phyloP scores from a whole-genome alignment of 768 basidiomycete species.

The Suillus luteus region DNA sequence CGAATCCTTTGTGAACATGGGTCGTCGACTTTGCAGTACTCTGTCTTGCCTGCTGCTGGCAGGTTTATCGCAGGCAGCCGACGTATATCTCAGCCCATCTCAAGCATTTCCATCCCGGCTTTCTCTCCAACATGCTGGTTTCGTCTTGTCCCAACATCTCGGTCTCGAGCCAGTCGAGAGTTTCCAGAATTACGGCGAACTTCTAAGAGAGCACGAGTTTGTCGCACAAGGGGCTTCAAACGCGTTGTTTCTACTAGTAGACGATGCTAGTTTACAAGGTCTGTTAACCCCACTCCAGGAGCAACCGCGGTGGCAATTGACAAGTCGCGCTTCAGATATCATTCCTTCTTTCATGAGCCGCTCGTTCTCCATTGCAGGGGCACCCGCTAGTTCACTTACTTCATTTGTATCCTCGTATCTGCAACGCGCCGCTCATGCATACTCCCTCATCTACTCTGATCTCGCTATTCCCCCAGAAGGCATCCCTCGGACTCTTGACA shows the following conservation, averaged over 20 bases:
- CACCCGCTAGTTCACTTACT: conserved; percentile 39
- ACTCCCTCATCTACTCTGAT: conserved; percentile 52
- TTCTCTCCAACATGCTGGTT: conserved; percentile 55
- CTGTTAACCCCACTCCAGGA: conserved; percentile 18
- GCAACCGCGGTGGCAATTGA: conserved; percentile 7
- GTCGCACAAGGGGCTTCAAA: conserved; percentile 57
- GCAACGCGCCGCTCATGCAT: conserved; percentile 58
- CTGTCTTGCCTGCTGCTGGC: conserved; percentile 30
- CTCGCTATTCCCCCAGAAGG: conserved; percentile 33
- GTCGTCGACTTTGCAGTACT: conserved; percentile 21
- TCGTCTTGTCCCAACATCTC: conserved; percentile 66
- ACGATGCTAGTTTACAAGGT: conserved; percentile 60
- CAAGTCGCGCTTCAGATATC: conserved; percentile 43
- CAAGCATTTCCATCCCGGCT: conserved; percentile 40
- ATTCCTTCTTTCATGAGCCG: conserved; percentile 53
- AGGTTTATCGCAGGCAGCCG: conserved; percentile 49
- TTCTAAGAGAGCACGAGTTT: conserved; percentile 45
- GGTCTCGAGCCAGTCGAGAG: conserved; percentile 69
- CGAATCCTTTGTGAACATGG: conserved; percentile 19
- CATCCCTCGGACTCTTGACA: conserved; percentile 39
- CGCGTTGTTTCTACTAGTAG: conserved; percentile 56
- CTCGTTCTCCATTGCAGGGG: conserved; percentile 45
- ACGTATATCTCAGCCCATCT: conserved; percentile 61
- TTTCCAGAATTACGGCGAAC: conserved; percentile 38
- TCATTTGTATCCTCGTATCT: conserved; percentile 59